phyloP scores from a whole-genome alignment of 495 filamentous ascomycete genomes.

The Chaetomium cochliodes region DNA sequence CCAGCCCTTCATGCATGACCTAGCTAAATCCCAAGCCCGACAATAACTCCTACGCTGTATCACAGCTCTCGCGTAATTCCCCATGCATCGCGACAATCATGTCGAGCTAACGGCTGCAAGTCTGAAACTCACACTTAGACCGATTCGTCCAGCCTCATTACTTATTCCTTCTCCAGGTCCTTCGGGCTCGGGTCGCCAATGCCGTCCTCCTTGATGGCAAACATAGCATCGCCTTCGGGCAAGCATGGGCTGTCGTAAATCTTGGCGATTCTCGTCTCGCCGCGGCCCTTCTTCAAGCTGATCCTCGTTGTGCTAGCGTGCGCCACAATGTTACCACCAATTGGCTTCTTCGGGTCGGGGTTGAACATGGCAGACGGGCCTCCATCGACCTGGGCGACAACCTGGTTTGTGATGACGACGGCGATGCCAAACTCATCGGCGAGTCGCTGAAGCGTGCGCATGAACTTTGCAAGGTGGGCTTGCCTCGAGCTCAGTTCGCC shows the following conservation, averaged over 20 bases:
- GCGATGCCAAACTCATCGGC: constrained; percentile 98
- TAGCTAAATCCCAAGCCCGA: constrained; percentile 16
- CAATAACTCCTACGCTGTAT: constrained; percentile 2
- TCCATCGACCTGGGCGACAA: constrained; percentile 96
- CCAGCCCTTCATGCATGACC: constrained; percentile 18
- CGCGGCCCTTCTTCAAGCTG: constrained; percentile 91
- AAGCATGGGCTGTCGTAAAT: constrained; percentile 98
- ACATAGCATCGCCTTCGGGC: constrained; percentile 93
- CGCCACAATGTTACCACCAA: constrained; percentile 97
- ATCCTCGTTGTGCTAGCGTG: constrained; percentile 90
- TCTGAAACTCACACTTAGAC: background rate
- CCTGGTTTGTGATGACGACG: constrained; percentile 97
- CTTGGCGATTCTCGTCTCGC: constrained; percentile 94
- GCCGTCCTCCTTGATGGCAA: constrained; percentile 94
- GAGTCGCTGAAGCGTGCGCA: constrained; percentile 88
- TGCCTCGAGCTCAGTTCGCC: constrained; percentile 89
- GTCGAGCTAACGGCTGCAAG: constrained; percentile 10
- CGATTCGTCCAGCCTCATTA: background rate
- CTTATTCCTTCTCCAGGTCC: constrained; percentile 75
- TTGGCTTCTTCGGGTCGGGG: constrained; percentile 97
- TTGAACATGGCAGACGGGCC: constrained; percentile 97
- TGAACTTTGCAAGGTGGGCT: constrained; percentile 93
- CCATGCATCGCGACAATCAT: constrained; percentile 18
- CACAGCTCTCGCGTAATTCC: background rate
- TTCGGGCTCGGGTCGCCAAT: constrained; percentile 95